Conservation (phyloP, 768 basidiomycete species). For the Mycena epipterygia region DNA sequence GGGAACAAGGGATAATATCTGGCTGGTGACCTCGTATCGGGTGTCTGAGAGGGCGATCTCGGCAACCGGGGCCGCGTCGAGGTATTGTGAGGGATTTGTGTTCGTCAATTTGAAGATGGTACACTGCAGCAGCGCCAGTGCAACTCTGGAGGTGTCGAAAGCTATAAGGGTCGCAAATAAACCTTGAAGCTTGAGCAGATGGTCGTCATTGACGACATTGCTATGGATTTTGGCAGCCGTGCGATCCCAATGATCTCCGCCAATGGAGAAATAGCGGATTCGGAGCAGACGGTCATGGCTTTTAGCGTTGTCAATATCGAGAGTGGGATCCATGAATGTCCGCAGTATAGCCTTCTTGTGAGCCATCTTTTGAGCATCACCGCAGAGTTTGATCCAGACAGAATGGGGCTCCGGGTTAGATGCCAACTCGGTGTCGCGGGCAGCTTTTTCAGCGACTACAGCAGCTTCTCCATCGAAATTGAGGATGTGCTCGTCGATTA, state of each 20-base stretch:
- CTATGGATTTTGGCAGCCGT: neutral
- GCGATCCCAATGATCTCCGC: slow-evolving; percentile 1
- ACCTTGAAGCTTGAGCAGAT: slow-evolving; percentile 6
- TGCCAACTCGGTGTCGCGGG: neutral
- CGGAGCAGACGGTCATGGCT: slow-evolving; percentile 13
- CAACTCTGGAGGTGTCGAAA: slow-evolving; percentile 5
- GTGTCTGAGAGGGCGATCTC: slow-evolving; percentile 12
- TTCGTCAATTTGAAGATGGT: neutral
- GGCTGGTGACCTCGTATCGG: slow-evolving; percentile 3
- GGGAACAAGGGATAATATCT: slow-evolving; percentile 10
- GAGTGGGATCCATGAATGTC: slow-evolving; percentile 18
- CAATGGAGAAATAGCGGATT: slow-evolving; percentile 11
- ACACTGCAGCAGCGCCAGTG: slow-evolving; percentile 14
- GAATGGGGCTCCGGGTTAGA: neutral
- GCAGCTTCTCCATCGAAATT: neutral
- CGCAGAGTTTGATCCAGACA: slow-evolving; percentile 2
- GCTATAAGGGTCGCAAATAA: slow-evolving; percentile 11
- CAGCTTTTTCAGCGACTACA: neutral
- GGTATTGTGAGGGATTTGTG: neutral
- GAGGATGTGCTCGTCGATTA: neutral
- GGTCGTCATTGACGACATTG: neutral
- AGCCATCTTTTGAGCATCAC: neutral
- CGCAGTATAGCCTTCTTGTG: slow-evolving; percentile 22
- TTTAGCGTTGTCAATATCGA: slow-evolving; percentile 14
- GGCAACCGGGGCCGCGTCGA: slow-evolving; percentile 3